Percentiles rank a stretch among this genome's conserved stretches.
Conservation (phyloP, 306 rosid species). For the Psophocarpus tetragonolobus region DNA sequence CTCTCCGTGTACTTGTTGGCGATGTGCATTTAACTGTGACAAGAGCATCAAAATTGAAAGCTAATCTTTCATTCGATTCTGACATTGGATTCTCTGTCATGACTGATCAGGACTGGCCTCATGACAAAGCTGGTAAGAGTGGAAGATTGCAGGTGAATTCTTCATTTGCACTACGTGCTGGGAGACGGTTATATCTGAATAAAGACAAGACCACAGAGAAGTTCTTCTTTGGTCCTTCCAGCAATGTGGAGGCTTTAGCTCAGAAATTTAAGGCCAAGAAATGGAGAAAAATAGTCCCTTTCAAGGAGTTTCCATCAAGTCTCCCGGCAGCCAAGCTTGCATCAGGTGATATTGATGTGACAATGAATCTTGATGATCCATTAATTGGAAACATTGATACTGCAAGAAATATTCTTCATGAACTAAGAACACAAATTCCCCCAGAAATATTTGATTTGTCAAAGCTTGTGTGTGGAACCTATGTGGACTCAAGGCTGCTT, state of each 20-base stretch:
- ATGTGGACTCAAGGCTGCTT: constrained; percentile 80
- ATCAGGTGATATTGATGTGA: constrained; percentile 65
- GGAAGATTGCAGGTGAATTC: constrained; percentile 75
- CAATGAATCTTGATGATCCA: constrained; percentile 67
- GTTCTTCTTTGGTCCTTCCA: constrained; percentile 47
- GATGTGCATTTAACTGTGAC: constrained; percentile 67
- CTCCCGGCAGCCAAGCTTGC: constrained; percentile 81
- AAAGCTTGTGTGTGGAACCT: constrained; percentile 91
- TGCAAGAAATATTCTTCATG: constrained; percentile 64
- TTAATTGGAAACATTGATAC: constrained; percentile 47
- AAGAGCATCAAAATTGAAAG: constrained; percentile 55
- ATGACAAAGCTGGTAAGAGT: constrained; percentile 68
- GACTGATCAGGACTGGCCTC: constrained; percentile 88
- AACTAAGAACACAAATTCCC: constrained; percentile 77
- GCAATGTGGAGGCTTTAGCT: constrained; percentile 52
- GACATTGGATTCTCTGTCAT: constrained; percentile 76
- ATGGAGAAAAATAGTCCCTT: constrained; percentile 80
- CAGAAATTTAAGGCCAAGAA: constrained; percentile 64
- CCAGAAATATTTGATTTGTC: constrained; percentile 93
- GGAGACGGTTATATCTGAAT: constrained; percentile 72
- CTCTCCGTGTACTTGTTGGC: constrained; percentile 72
- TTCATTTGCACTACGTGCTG: constrained; percentile 57
- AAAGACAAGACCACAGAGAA: constrained; percentile 54
- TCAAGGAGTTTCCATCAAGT: constrained; percentile 89
- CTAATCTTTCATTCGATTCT: constrained; percentile 58